These are phyloP conservation scores for Selaginella moellendorffii DNA, from an alignment of 75 land plant species.

Conservation along the genomic window DNA sequence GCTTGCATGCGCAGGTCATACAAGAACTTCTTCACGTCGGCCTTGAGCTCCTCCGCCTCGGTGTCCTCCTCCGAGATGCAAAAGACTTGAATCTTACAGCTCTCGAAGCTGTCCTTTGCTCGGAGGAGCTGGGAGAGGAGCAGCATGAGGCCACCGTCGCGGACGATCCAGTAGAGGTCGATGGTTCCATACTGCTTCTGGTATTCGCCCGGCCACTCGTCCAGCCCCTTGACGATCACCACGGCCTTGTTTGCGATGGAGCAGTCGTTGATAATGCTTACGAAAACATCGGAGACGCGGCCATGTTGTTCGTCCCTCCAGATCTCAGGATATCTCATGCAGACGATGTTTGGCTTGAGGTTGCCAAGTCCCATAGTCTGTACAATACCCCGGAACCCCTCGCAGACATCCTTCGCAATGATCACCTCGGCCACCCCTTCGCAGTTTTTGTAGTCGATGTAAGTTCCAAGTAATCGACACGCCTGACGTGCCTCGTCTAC, in stretches of 20 bases:
- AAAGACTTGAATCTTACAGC: conserved; percentile 96
- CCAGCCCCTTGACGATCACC: conserved; percentile 94
- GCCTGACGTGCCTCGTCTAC: conserved; percentile 85
- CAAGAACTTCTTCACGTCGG: conserved; percentile 87
- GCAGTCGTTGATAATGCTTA: conserved; percentile 93
- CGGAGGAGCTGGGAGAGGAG: conserved; percentile 90
- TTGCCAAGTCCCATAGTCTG: conserved; percentile 99
- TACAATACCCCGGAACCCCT: conserved; percentile 85
- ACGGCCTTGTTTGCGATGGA: conserved; percentile 96
- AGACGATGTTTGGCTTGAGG: conserved; percentile 94
- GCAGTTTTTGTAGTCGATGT: conserved; percentile 87
- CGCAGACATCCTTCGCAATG: conserved; percentile 70
- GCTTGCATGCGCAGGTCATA: conserved; percentile 99
- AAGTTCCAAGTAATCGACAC: conserved; percentile 58
- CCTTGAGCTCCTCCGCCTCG: conserved; percentile 83
- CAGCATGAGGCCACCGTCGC: conserved; percentile 98
- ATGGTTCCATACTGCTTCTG: conserved; percentile 95
- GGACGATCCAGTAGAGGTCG: conserved; percentile 95
- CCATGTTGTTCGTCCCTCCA: conserved; percentile 87
- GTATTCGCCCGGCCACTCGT: conserved; percentile 97
- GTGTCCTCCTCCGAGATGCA: conserved; percentile 97
- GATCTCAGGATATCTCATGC: conserved; percentile 99
- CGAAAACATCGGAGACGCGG: conserved; percentile 69
- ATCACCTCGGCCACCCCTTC: conserved; percentile 98
- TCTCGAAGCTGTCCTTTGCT: conserved; percentile 89